Percentiles rank a stretch among this genome's conserved stretches.
phyloP scores from a whole-genome alignment of 2,329 filamentous ascomycete species.

The Thielaviopsis punctulata region DNA sequence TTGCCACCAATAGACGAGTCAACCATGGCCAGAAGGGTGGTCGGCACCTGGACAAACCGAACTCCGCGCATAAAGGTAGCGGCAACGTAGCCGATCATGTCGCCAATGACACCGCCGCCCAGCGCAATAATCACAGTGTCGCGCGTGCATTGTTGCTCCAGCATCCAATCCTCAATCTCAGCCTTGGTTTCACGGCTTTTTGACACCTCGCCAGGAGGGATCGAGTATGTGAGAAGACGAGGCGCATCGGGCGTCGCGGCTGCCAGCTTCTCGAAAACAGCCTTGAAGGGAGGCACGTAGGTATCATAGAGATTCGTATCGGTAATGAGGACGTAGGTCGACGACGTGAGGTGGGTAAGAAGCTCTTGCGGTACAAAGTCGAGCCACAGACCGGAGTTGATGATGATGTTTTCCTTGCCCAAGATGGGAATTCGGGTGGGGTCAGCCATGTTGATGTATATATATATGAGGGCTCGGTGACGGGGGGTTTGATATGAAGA shows the following conservation, averaged over 20 bases:
- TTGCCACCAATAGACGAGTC: constrained; percentile 97
- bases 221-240: constrained; percentile 68
- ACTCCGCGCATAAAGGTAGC: constrained; percentile 98
- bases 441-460: neutral
- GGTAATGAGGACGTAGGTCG: constrained; percentile 90
- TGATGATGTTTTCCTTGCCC: constrained; percentile 75
- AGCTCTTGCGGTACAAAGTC: constrained; percentile 69
- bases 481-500: neutral
- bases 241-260: constrained; percentile 24
- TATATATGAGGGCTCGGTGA: neutral
- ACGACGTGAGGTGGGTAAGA: constrained; percentile 57
- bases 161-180: constrained; percentile 94
- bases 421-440: constrained; percentile 46
- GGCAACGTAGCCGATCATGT: constrained; percentile 94
- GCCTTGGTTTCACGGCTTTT: constrained; percentile 90
- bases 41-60: constrained; percentile 90
- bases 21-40: constrained; percentile 89
- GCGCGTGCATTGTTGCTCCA: constrained; percentile 77
- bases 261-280: constrained; percentile 19
- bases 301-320: constrained; percentile 76
- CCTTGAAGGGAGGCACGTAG: constrained; percentile 64
- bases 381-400: constrained; percentile 82
- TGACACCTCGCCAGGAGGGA: constrained; percentile 81
- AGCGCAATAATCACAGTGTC: constrained; percentile 91
- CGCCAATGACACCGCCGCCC: constrained; percentile 90